Conservation (phyloP, 768 basidiomycete species). For the Erythrobasidium yunnanense region DNA sequence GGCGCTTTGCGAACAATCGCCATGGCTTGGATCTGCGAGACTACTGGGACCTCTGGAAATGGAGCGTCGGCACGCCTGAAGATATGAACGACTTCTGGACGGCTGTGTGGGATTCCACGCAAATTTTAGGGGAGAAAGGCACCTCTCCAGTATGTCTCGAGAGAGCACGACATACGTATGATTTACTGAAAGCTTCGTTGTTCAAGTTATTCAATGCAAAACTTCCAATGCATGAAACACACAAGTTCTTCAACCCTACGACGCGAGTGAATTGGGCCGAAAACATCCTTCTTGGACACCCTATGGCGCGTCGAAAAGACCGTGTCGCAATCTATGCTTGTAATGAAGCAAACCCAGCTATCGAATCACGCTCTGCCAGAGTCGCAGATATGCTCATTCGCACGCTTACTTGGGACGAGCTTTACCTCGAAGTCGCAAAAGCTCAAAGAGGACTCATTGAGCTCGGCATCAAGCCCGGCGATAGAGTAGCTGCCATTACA, state of each 20-base stretch:
- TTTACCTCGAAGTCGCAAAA: constrained; percentile 32
- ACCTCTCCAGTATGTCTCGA: too few relatives aligned
- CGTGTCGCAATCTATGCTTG: constrained; percentile 31
- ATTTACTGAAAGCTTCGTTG: neutral
- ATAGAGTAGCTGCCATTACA: constrained; percentile 34
- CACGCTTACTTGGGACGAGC: constrained; percentile 31
- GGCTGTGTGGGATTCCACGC: constrained; percentile 27
- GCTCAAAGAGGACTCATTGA: constrained; percentile 30
- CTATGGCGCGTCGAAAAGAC: constrained; percentile 25
- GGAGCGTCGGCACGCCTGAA: constrained; percentile 8
- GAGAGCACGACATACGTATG: too few relatives aligned
- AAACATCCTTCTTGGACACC: constrained; percentile 35
- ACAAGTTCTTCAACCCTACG: neutral
- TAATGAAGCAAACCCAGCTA: too few relatives aligned
- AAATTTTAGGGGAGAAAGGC: constrained; percentile 29
- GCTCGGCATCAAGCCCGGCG: constrained; percentile 29
- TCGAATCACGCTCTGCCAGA: too few relatives aligned
- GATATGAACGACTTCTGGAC: constrained; percentile 33
- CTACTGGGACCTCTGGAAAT: constrained; percentile 33
- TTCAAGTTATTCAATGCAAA: constrained; percentile 24
- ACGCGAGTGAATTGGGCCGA: constrained; percentile 28
- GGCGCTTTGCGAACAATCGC: constrained; percentile 26
- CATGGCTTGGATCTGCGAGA: constrained; percentile 14
- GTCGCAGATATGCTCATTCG: constrained; percentile 16
- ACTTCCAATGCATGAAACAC: constrained; percentile 15